These are phyloP conservation scores for Aspergillus tamarii DNA, from an alignment of 2,329 filamentous ascomycete species.

Conservation along the genomic window DNA sequence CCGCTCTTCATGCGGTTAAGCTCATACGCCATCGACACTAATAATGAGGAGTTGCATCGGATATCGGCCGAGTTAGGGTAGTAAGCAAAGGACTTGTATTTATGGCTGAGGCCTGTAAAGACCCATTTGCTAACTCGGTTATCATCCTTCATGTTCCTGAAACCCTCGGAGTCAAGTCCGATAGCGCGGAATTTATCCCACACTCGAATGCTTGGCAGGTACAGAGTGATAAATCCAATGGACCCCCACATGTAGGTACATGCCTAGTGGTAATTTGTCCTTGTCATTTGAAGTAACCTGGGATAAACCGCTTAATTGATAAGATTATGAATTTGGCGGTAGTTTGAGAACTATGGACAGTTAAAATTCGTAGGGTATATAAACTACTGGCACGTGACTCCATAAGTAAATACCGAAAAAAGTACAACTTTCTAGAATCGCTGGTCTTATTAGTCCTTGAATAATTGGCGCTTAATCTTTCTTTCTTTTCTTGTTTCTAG, in stretches of 20 bases:
- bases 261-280: neutral
- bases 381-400: neutral
- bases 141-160: neutral
- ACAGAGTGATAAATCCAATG: neutral
- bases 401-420: neutral
- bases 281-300: neutral
- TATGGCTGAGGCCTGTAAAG: neutral
- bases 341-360: neutral
- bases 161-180: neutral
- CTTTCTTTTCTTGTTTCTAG: neutral
- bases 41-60: conserved; percentile 18
- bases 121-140: neutral
- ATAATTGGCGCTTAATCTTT: neutral
- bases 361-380: no score
- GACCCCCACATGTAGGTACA: neutral
- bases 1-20: conserved; percentile 1
- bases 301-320: neutral
- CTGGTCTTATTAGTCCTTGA: neutral
- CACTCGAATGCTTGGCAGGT: neutral
- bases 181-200: neutral
- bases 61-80: conserved; percentile 19
- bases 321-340: neutral
- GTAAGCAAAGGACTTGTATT: neutral
- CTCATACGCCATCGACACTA: conserved; percentile 18
- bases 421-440: neutral